Base-by-base conservation (phyloP, 495 filamentous ascomycete genomes). In the Penicillium paxilli region DNA sequence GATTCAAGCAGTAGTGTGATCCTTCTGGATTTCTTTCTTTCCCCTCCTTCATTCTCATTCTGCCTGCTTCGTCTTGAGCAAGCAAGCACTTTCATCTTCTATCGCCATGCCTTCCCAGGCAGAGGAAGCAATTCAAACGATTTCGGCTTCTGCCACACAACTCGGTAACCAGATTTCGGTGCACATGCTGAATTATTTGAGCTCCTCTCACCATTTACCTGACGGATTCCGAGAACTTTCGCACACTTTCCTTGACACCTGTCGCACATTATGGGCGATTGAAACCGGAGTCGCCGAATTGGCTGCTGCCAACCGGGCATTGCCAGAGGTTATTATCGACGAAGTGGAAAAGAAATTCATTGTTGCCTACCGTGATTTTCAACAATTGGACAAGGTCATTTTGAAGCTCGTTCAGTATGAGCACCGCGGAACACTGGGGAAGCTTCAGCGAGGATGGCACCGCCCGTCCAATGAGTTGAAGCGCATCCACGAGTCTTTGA, bases 151-250 rank as follows among this genome's bases (percentile, higher is more conserved):
- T 21, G 62, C 62, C 42, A 65, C 62, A 1, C 62, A 65, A 53
- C 44, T 65, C 4, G 78, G 77, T 42, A 80, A 83, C 57, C 71
- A 70, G 49, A 78, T 80, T 54, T 74, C 80, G 1, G 73, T 83
- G 17, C 80, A 75, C 54, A 79, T 81, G 71, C 74, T 83, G 35
- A 79, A 83, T 54, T 82, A 80, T 54, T 70, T 83, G 19, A 80
- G 72, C 38, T 74, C 77, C 5, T 68, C 68, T 26, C 71, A 77
- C 40, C 60, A 70, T 19, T 69, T 70, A 24, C 70, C 73, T 0
- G 55, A 70, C 46, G 73, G 75, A 20, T 79, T 81, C 59, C 69
- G 74, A 41, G 64, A 72, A n/a, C 64, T 83, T 5, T 76, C 79
- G 1, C 68, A 71, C 26, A 74, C 76, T 37, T 83, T 81, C 51